Evolutionary conservation across 148 eudicot genomes (phyloP), one percentile per base, ranked within the genome.

Genomic region (Amaranthus hypochondriacus): DNA sequence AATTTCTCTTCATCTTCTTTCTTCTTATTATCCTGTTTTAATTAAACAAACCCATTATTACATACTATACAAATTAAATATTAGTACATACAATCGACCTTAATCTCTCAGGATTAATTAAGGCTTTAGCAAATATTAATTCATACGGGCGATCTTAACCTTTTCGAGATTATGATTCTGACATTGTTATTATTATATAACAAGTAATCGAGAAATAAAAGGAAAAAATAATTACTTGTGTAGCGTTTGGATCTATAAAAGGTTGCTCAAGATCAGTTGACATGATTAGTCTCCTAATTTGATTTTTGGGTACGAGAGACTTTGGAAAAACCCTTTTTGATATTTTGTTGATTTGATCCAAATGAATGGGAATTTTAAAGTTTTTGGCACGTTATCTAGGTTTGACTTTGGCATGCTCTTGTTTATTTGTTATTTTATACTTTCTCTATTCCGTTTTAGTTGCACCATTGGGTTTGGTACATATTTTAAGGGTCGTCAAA

Each of bases 211-310:
- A 28, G 7, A 12, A 21, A 50, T 9, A 7, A 46, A 13, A 5
- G 43, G 5, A 44, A 47, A 14, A 39, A 7, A 14, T 3, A 28
- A n/a, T 66, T 80, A 75, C 21, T 76, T 43, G 79, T n/a, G 10
- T 77, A 28, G 39, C 7, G 59, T 60, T 70, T 61, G 44, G 62
- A 7, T 59, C 57, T 52, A 79, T 62, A 1, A 80, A 68, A 13
- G 82, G 79, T 15, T 75, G 69, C 51, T 70, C 56, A 44, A 75
- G 9, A 68, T 68, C 60, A 65, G 79, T 80, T 66, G 82, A 71
- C 82, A 71, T 75, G 58, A 56, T 62, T 62, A 9, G 6, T 50
- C 13, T 18, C 8, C 49, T 61, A 7, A 42, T 56, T 18, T 3
- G 4, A 49, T 60, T 69, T 60, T 73, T 9, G 39, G 44, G 9